Conservation (phyloP, 768 basidiomycete genomes). For the Fistulinella prunicolor region DNA sequence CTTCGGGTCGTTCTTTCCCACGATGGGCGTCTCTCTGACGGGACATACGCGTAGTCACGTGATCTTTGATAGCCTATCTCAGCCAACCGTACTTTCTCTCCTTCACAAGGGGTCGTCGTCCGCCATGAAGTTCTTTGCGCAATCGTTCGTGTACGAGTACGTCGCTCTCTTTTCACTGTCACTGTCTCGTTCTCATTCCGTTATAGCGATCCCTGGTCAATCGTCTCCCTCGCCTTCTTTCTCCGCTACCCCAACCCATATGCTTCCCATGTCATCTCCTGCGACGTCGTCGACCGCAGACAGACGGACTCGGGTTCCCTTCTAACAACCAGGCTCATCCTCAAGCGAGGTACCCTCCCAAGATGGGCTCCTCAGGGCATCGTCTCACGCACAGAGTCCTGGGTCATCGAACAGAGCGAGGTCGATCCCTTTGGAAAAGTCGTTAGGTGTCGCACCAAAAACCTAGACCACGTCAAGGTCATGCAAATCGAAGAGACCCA, state of each 20-base stretch:
- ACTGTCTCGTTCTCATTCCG: too few species aligned
- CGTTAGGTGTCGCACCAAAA: conserved; percentile 78
- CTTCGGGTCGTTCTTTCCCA: conserved; percentile 49
- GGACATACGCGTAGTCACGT: conserved; percentile 41
- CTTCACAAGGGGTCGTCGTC: conserved; percentile 34
- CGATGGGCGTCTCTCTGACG: conserved; percentile 46
- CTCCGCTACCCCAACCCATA: conserved; percentile 95
- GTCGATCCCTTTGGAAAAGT: conserved; percentile 81
- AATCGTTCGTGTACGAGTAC: conserved; percentile 57
- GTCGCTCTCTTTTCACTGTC: conserved; percentile 24
- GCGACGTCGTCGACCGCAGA: conserved; percentile 88
- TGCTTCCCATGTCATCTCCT: conserved; percentile 89
- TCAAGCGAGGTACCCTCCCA: conserved; percentile 89
- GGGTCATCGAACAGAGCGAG: conserved; percentile 94
- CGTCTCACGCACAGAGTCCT: conserved; percentile 81
- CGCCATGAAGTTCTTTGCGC: conserved; percentile 55
- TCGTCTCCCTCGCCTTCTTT: conserved; percentile 90
- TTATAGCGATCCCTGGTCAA: conserved; percentile 86
- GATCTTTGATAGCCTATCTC: not conserved
- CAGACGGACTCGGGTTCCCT: conserved; percentile 73
- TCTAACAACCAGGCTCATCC: conserved; percentile 83
- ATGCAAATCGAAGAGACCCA: conserved; percentile 90
- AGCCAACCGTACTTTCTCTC: not conserved
- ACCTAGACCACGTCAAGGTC: conserved; percentile 91
- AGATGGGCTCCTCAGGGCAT: conserved; percentile 88